Conservation (phyloP, 495 filamentous ascomycete species). For the Glutinoglossum americanum region DNA sequence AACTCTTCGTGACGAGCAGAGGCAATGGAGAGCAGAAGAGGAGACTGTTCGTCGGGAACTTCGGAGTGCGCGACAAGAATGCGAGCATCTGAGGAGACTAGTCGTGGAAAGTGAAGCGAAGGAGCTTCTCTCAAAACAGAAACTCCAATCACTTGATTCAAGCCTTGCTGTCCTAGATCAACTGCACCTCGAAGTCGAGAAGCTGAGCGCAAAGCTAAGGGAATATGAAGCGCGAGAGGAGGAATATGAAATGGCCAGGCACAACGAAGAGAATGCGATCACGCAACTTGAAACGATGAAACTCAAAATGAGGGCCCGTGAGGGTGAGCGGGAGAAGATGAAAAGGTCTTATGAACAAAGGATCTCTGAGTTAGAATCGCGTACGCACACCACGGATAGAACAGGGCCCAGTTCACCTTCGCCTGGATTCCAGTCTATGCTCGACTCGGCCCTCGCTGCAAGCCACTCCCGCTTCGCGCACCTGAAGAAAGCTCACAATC, state of each 20-base stretch:
- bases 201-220: constrained; percentile 31
- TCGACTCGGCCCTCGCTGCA: constrained; percentile 25
- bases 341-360: constrained; percentile 22
- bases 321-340: constrained; percentile 27
- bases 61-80: constrained; percentile 26
- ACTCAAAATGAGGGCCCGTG: constrained; percentile 26
- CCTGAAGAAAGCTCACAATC: constrained; percentile 21
- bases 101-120: constrained; percentile 38
- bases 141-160: constrained; percentile 32
- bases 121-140: constrained; percentile 34
- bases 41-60: constrained; percentile 31
- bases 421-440: constrained; percentile 21
- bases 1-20: constrained; percentile 41
- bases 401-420: constrained; percentile 7
- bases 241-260: constrained; percentile 27
- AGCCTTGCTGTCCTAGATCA: constrained; percentile 37
- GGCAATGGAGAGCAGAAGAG: constrained; percentile 34
- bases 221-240: constrained; percentile 34
- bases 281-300: constrained; percentile 28
- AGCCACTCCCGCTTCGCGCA: constrained; percentile 22
- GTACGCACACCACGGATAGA: constrained; percentile 15
- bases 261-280: constrained; percentile 28
- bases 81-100: constrained; percentile 30
- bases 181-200: constrained; percentile 32
- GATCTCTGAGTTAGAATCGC: constrained; percentile 23